Conservation (phyloP, 192 early-diverging fungal species). For the Podila epigama region DNA sequence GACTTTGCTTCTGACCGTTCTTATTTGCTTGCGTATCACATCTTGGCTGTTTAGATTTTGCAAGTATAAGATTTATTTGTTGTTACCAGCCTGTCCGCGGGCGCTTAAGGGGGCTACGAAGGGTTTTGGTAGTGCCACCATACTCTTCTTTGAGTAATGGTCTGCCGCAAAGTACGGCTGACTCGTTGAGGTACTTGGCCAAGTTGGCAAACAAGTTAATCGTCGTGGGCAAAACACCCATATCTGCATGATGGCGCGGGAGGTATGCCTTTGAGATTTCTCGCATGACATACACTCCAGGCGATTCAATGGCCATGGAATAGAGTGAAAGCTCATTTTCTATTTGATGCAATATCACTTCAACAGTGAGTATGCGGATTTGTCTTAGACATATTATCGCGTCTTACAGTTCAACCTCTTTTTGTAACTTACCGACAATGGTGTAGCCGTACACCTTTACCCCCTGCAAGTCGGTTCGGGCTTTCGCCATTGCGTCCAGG, state of each 20-base stretch:
- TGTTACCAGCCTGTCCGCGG: slow-evolving; percentile 5
- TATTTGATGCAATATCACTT: neutral
- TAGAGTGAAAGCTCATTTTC: neutral
- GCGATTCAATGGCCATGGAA: neutral
- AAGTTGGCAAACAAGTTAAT: neutral
- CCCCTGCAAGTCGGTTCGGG: neutral
- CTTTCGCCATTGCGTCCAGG: neutral
- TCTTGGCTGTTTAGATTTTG: no score
- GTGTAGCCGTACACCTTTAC: neutral
- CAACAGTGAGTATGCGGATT: neutral
- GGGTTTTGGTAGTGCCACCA: neutral
- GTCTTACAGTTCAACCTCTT: neutral
- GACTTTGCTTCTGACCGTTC: no score
- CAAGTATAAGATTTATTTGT: no score
- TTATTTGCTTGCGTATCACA: no score
- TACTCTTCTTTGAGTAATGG: neutral
- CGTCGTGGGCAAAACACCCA: neutral
- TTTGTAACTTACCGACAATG: neutral
- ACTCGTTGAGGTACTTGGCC: neutral
- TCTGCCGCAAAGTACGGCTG: neutral
- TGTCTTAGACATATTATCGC: neutral
- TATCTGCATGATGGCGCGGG: neutral
- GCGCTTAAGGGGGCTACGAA: neutral
- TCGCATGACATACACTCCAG: neutral
- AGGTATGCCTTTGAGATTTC: slow-evolving; percentile 1